Conservation (phyloP, 495 filamentous ascomycete species). For the Schizothecium vesticola region DNA sequence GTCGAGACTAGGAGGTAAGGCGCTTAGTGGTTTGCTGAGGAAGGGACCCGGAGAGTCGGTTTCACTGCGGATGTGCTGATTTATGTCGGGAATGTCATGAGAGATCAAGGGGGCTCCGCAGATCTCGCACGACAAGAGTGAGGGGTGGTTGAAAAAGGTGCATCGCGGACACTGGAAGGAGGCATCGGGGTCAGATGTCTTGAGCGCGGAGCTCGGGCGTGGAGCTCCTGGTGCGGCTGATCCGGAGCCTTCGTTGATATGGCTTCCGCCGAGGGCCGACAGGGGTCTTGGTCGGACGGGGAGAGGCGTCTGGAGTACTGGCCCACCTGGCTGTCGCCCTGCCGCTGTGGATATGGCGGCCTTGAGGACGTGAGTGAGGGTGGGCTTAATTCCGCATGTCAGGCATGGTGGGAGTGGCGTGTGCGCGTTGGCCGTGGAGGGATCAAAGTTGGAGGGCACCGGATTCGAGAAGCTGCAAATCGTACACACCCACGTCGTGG, state of each 20-base stretch:
- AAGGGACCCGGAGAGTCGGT: constrained; percentile 68
- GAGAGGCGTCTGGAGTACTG: constrained; percentile 25
- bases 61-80: constrained; percentile 49
- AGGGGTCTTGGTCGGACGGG: constrained; percentile 21
- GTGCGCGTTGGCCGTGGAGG: constrained; percentile 64
- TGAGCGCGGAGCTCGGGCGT: background rate
- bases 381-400: constrained; percentile 90
- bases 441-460: constrained; percentile 87
- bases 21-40: constrained; percentile 32
- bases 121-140: constrained; percentile 79
- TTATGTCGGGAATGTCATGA: constrained; percentile 43
- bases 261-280: constrained; percentile 11
- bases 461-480: constrained; percentile 98
- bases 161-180: constrained; percentile 77
- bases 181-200: constrained; percentile 29
- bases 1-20: constrained; percentile 43
- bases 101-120: constrained; percentile 74
- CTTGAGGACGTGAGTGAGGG: constrained; percentile 73
- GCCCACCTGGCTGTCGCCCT: constrained; percentile 38
- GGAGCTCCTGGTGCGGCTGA: background rate
- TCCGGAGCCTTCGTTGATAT: background rate
- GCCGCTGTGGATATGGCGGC: constrained; percentile 68
- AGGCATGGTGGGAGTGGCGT: constrained; percentile 81
- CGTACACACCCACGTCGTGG: constrained; percentile 93
- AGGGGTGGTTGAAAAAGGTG: constrained; percentile 92